phyloP scores from a whole-genome alignment of 768 basidiomycete genomes.

The Tubosaeta sp. region DNA sequence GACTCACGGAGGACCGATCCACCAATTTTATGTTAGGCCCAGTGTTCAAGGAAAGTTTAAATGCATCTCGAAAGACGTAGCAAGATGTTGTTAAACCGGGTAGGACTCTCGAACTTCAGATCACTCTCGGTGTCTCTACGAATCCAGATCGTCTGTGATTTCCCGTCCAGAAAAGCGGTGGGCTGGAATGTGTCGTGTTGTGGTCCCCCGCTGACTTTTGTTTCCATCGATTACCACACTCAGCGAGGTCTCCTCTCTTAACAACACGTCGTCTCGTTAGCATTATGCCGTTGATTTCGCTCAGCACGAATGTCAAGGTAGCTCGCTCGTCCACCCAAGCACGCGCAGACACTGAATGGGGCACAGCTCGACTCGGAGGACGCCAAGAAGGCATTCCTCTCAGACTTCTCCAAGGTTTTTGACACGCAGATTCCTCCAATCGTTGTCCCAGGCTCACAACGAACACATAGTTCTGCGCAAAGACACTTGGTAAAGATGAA shows the following conservation, averaged over 20 bases:
- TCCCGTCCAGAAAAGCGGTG: background rate
- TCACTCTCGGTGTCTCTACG: background rate
- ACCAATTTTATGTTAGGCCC: background rate
- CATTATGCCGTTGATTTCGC: conserved; percentile 35
- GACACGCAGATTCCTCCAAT: background rate
- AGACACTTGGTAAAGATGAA: conserved; percentile 53
- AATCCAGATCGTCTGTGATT: background rate
- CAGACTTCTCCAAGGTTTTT: conserved; percentile 57
- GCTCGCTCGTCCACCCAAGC: background rate
- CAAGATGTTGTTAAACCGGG: too few relatives aligned
- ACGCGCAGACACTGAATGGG: background rate
- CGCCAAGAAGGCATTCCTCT: conserved; percentile 33
- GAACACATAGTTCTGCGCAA: conserved; percentile 44
- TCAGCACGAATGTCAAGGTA: conserved; percentile 39
- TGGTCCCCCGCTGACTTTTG: background rate
- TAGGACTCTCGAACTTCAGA: too few relatives aligned
- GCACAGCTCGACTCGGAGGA: conserved; percentile 17
- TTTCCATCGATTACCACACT: background rate
- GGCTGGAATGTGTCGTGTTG: background rate
- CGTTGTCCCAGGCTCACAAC: background rate
- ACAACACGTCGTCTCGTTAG: background rate
- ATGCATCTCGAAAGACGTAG: background rate
- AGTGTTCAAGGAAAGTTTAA: background rate
- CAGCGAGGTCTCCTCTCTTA: background rate
- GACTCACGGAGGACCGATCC: background rate